Percentiles rank a stretch among this genome's conserved stretches.
These are phyloP conservation scores for Rubroboletus satanas DNA, from an alignment of 768 basidiomycete species.

Conservation along the genomic window DNA sequence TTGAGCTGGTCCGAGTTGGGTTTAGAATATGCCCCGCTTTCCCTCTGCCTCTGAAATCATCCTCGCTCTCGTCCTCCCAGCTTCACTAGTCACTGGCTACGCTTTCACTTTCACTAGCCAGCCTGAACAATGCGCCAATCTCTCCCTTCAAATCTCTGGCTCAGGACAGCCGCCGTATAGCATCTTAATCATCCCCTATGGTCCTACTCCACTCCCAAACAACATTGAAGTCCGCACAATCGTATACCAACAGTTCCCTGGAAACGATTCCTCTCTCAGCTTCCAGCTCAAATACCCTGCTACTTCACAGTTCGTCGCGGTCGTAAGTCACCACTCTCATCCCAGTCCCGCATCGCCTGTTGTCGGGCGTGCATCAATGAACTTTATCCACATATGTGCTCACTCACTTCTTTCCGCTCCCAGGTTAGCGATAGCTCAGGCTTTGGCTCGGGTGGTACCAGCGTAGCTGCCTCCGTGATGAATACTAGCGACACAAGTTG, in stretches of 20 bases:
- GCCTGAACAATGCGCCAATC: constrained; percentile 64
- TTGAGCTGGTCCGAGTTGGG: background rate
- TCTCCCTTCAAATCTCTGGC: constrained; percentile 58
- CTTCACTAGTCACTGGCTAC: constrained; percentile 35
- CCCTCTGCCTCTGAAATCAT: background rate
- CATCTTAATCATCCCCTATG: constrained; percentile 64
- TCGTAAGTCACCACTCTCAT: constrained; percentile 47
- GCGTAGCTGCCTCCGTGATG: constrained; percentile 55
- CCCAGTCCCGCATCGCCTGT: background rate
- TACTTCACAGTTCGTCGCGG: constrained; percentile 70
- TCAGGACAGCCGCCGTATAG: constrained; percentile 65
- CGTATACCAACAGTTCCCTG: constrained; percentile 50
- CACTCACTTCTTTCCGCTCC: background rate
- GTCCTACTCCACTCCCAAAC: constrained; percentile 56
- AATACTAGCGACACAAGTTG: constrained; percentile 53
- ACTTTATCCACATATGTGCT: background rate
- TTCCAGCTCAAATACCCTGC: constrained; percentile 64
- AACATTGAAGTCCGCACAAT: constrained; percentile 63
- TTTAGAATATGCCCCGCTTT: constrained; percentile 10
- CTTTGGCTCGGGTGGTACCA: constrained; percentile 76
- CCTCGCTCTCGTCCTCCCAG: constrained; percentile 18
- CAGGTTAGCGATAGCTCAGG: constrained; percentile 58
- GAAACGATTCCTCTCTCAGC: constrained; percentile 34
- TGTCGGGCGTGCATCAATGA: background rate
- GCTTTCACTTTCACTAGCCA: constrained; percentile 41